Evolutionary conservation across 2,329 filamentous ascomycete genomes (phyloP), one percentile per base, ranked within the genome.

Genomic region (Aureobasidium subglaciale): DNA sequence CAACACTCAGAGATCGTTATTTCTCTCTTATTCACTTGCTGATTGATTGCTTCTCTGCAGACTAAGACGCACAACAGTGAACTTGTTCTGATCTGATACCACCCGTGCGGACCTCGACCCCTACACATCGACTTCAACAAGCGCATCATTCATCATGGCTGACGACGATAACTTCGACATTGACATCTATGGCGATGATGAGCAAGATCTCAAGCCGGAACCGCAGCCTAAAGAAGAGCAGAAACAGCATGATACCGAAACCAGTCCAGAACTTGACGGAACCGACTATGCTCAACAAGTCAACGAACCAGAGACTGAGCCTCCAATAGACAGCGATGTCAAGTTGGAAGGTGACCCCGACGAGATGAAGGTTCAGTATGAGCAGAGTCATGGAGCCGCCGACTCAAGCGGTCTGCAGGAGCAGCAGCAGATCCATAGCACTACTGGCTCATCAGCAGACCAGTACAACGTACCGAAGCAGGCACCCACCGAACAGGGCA

Each of bases 141-240:
- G 18, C 37, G 27, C 22, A n/a, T 46, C 42, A 32, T 40, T 20
- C 52, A 41, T 24, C 11, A 60, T 60, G 68, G 75, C 79, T 65
- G 82, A 84, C 68, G 82, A 85, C 71, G 82, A 85, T 70, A 84
- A 83, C 66, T 85, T 85, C 75, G 82, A 86, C 64, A 84, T 86
- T 75, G 83, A 86, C 68, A 84, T 86, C 71, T 85, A 85, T 66
- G 82, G 82, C 60, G 82, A 85, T 64, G 80, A 82, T 52, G 70
- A 65, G 30, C 61, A 63, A 29, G 63, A 68, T 30, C 40, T 48
- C 27, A 50, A 59, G 24, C 48, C 54, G 35, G 27, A 56, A 22
- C 48, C 57, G 22, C 41, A 63, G 38, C 34, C 55, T 15, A 32
- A 56, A 34, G 42, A 56, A 48, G 54, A 29, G 22, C 50, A 49